Evolutionary conservation across 2,329 filamentous ascomycete genomes (phyloP).

Genomic region (Leptographium galeiforme): DNA sequence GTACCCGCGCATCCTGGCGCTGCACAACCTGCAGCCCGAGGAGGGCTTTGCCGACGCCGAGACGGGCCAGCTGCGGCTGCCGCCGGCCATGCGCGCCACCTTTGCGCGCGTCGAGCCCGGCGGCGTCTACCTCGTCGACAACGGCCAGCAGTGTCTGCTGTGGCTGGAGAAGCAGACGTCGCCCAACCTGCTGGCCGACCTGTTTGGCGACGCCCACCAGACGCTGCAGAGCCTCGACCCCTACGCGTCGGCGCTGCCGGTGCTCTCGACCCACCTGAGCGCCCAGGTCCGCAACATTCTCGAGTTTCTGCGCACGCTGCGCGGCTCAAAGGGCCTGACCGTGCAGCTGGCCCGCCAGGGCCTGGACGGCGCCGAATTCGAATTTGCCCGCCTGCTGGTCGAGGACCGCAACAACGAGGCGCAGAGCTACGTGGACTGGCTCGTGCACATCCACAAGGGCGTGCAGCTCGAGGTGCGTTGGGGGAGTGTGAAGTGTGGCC

Average conservation of each 20-base stretch:
- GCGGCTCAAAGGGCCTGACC: constrained; percentile 77
- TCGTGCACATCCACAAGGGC: constrained; percentile 85
- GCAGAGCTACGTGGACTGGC: constrained; percentile 96
- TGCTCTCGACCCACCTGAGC: constrained; percentile 84
- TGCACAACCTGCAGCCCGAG: constrained; percentile 77
- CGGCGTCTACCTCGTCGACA: constrained; percentile 88
- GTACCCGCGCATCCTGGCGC: constrained; percentile 82
- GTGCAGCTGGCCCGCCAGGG: constrained; percentile 87
- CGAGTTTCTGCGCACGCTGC: constrained; percentile 66
- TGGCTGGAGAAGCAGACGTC: constrained; percentile 92
- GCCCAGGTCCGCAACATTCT: constrained; percentile 90
- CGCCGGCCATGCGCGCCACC: constrained; percentile 64
- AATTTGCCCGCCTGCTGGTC: constrained; percentile 81
- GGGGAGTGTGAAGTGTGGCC: too few species aligned
- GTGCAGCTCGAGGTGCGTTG: constrained; percentile 68
- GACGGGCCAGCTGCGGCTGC: constrained; percentile 77
- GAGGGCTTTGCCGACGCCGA: constrained; percentile 85
- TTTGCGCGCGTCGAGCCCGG: constrained; percentile 85
- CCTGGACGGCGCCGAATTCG: constrained; percentile 87
- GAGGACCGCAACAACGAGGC: constrained; percentile 97
- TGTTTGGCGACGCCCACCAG: constrained; percentile 68
- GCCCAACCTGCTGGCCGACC: constrained; percentile 76
- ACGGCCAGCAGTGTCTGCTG: constrained; percentile 79
- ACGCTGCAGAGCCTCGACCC: constrained; percentile 67
- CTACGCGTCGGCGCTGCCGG: constrained; percentile 64